phyloP scores from a whole-genome alignment of 768 basidiomycete genomes.

The Russula foetens region DNA sequence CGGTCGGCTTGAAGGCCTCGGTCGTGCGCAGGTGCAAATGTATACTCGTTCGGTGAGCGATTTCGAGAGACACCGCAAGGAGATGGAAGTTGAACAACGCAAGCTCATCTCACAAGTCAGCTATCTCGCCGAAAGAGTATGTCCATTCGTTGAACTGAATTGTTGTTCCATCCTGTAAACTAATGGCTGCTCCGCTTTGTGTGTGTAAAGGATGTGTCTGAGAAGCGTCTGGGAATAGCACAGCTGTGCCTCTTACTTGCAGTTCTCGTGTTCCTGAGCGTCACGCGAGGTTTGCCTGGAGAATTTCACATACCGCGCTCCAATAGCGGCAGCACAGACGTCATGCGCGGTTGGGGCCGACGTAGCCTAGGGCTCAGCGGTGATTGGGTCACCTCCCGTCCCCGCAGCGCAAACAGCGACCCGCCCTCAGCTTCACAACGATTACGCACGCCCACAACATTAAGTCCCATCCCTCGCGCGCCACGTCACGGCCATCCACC shows the following conservation, averaged over 20 bases:
- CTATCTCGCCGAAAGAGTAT: no score
- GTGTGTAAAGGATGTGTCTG: conserved; percentile 64
- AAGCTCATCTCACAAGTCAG: conserved; percentile 63
- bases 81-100: conserved; percentile 62
- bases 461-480: neutral
- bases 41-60: no score
- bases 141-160: no score
- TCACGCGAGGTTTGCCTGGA: conserved; percentile 68
- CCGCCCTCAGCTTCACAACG: no score
- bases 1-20: no score
- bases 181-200: no score
- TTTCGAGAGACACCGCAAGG: conserved; percentile 57
- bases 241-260: conserved; percentile 79
- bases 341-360: no score
- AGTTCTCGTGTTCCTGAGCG: conserved; percentile 77
- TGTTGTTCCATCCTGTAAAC: no score
- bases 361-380: conserved; percentile 49
- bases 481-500: no score
- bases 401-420: conserved; percentile 29
- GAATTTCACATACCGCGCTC: conserved; percentile 20
- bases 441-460: neutral
- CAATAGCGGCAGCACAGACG: no score
- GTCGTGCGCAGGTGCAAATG: no score
- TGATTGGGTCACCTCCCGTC: conserved; percentile 37
- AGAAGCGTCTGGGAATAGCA: conserved; percentile 83